These are phyloP conservation scores for Jimgerdemannia flammicorona DNA, from an alignment of 192 early-diverging fungal genomes.

Conservation along the genomic window DNA sequence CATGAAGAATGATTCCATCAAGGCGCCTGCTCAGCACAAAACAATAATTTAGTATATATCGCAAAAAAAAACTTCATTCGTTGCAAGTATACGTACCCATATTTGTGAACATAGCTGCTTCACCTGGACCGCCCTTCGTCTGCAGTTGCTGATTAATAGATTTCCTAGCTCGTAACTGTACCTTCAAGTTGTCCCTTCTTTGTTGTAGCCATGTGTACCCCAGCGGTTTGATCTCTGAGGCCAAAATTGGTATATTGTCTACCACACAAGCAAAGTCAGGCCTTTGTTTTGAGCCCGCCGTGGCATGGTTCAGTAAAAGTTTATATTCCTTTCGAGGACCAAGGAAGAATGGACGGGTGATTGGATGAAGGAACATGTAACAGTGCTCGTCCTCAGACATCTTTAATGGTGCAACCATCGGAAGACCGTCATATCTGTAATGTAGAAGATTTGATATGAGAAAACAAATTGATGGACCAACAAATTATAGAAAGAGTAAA, in stretches of 20 bases:
- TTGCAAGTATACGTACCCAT: constrained; percentile 11
- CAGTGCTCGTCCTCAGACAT: constrained; percentile 10
- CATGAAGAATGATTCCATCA: constrained; percentile 13
- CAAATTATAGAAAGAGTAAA: constrained; percentile 14
- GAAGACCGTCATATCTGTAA: constrained; percentile 19
- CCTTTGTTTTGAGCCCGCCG: background rate
- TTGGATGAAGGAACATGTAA: constrained; percentile 11
- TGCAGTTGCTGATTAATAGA: constrained; percentile 15
- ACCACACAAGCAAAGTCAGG: constrained; percentile 13
- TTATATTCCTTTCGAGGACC: constrained; percentile 2
- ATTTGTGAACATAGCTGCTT: constrained; percentile 14
- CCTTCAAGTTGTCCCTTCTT: constrained; percentile 12
- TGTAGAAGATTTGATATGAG: constrained; percentile 9
- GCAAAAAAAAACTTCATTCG: background rate
- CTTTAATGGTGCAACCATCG: constrained; percentile 24
- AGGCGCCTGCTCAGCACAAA: constrained; percentile 10
- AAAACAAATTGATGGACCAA: constrained; percentile 7
- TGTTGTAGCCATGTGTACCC: constrained; percentile 9
- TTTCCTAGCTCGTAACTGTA: constrained; percentile 8
- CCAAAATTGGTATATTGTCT: constrained; percentile 11
- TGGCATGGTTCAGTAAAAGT: constrained; percentile 6
- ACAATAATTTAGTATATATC: constrained; percentile 8
- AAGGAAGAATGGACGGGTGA: constrained; percentile 12
- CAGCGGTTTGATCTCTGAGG: constrained; percentile 13
- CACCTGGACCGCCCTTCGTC: constrained; percentile 12